Conservation (phyloP, 805 yeast genomes). For the Monosporozyma yasuniensis region DNA sequence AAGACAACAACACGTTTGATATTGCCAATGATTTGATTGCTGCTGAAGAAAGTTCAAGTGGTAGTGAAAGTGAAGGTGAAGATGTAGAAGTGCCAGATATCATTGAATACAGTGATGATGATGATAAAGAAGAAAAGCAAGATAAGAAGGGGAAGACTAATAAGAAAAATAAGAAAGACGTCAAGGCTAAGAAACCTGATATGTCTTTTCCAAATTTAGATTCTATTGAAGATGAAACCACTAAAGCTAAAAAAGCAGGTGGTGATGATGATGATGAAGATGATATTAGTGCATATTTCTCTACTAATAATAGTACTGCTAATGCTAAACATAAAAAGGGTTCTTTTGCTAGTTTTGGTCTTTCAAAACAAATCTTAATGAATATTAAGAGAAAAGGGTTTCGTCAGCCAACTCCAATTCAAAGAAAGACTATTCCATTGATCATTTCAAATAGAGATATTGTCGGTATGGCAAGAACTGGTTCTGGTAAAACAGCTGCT, state of each 20-base stretch:
- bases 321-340: constrained; percentile 47
- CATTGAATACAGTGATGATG: constrained; percentile 24
- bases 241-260: constrained; percentile 13
- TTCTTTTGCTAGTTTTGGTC: constrained; percentile 82
- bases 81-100: constrained; percentile 24
- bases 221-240: constrained; percentile 40
- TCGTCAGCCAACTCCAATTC: constrained; percentile 95
- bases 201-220: constrained; percentile 42
- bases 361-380: constrained; percentile 57
- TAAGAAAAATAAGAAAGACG: constrained; percentile 10
- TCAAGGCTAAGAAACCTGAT: constrained; percentile 5
- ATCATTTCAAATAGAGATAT: constrained; percentile 84
- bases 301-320: constrained; percentile 26
- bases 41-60: constrained; percentile 32
- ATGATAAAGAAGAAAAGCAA: constrained; percentile 41
- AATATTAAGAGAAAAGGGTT: constrained; percentile 81
- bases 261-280: constrained; percentile 36
- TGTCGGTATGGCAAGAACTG: constrained; percentile 99
- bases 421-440: constrained; percentile 87
- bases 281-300: constrained; percentile 39
- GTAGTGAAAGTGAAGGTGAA: constrained; percentile 21
- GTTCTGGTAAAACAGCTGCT: constrained; percentile 98
- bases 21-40: constrained; percentile 52
- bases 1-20: constrained; percentile 35
- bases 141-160: constrained; percentile 16